A percentile compares a stretch with the other conserved stretches of the same genome.
phyloP scores from a whole-genome alignment of 2,329 filamentous ascomycete genomes.

The Botryosphaeria dothidea region DNA sequence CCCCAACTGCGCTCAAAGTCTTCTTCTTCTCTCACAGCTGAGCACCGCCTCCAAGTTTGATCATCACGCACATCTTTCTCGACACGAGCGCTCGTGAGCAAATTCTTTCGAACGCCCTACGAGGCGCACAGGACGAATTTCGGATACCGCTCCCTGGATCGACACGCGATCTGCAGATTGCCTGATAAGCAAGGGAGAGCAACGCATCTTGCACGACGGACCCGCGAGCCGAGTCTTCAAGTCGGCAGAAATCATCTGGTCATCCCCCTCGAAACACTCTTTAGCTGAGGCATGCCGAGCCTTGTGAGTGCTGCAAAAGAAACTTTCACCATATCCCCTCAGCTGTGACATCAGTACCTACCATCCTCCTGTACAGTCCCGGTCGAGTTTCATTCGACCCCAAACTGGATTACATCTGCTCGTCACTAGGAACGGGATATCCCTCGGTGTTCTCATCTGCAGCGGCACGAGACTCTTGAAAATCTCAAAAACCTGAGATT shows the following conservation, averaged over 20 bases:
- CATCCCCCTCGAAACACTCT: not conserved
- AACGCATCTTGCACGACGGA: not conserved
- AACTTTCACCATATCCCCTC: too few species aligned
- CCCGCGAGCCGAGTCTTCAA: not conserved
- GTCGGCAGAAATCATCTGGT: not conserved
- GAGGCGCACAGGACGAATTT: not conserved
- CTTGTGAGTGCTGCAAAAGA: not conserved
- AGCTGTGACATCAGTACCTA: too few species aligned
- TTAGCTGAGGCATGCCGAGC: not conserved
- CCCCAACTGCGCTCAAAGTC: not conserved
- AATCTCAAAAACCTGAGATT: too few species aligned
- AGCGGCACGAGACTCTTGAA: too few species aligned
- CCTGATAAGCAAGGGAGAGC: not conserved
- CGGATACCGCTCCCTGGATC: not conserved
- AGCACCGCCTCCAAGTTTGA: not conserved
- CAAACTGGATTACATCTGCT: too few species aligned
- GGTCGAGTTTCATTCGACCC: too few species aligned
- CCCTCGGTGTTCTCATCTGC: too few species aligned
- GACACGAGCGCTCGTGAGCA: not conserved
- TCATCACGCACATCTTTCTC: not conserved
- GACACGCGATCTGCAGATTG: conserved; percentile 12
- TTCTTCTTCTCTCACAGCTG: too few species aligned
- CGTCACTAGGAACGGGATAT: too few species aligned
- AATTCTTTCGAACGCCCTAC: not conserved
- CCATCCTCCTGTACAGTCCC: too few species aligned